phyloP scores from a whole-genome alignment of 805 yeast genomes.

The Nakazawaea anatomiae region DNA sequence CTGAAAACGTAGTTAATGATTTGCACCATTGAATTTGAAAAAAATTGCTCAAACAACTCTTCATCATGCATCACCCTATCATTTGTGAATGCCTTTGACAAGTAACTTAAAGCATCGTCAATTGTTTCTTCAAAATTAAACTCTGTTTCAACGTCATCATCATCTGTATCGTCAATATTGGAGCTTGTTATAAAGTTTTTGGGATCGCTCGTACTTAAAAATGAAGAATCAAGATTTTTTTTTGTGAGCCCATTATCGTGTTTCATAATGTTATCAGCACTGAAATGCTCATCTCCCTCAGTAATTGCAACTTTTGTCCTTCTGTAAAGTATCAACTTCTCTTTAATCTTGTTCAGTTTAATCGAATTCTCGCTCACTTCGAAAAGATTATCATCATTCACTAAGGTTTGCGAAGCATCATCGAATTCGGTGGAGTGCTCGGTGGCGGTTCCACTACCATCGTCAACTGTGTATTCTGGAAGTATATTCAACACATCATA shows the following conservation, averaged over 20 bases:
- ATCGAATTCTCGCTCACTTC: not conserved
- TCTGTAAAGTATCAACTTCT: constrained; percentile 3
- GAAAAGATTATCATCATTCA: not conserved
- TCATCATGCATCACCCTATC: constrained; percentile 10
- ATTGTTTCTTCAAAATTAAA: constrained; percentile 7
- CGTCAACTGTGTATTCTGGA: not conserved
- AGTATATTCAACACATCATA: constrained; percentile 1
- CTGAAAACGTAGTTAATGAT: not conserved
- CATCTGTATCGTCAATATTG: not conserved
- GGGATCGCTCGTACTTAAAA: not conserved
- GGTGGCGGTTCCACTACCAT: not conserved
- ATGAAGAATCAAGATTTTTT: not conserved
- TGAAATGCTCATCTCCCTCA: constrained; percentile 4
- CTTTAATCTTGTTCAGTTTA: constrained; percentile 2
- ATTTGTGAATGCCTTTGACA: constrained; percentile 15
- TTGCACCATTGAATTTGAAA: constrained; percentile 8
- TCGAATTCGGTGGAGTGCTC: not conserved
- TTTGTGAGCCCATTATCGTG: constrained; percentile 3
- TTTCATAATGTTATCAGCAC: constrained; percentile 1
- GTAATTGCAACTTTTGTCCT: constrained; percentile 1
- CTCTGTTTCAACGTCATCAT: not conserved
- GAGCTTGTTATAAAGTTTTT: not conserved
- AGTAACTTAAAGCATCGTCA: constrained; percentile 13
- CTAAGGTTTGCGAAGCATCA: not conserved
- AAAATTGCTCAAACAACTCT: constrained; percentile 11